These are phyloP conservation scores for Saccharomycopsis hybrid DNA, from an alignment of 1,139 yeast genomes.

Conservation along the genomic window DNA sequence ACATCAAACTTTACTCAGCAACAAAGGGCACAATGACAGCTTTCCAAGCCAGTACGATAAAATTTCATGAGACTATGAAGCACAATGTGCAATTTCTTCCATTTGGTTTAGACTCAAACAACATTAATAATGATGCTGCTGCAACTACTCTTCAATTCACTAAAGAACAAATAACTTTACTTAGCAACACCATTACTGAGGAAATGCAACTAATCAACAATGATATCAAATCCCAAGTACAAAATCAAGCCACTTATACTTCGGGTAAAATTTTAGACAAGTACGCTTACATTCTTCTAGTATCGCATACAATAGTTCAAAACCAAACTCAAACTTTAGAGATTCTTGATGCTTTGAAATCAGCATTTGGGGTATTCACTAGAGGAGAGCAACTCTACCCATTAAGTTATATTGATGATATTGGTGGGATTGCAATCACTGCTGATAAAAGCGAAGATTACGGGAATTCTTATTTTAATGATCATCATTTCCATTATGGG, in stretches of 20 bases:
- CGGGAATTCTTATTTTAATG: conserved; percentile 67
- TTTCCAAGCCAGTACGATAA: conserved; percentile 43
- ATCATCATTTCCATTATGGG: conserved; percentile 80
- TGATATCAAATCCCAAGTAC: conserved; percentile 41
- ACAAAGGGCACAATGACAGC: conserved; percentile 66
- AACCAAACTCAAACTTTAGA: conserved; percentile 44
- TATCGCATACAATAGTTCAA: conserved; percentile 51
- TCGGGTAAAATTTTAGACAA: conserved; percentile 72
- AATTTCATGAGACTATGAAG: conserved; percentile 46
- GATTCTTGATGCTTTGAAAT: conserved; percentile 45
- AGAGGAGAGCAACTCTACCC: conserved; percentile 43
- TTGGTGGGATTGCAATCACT: conserved; percentile 60
- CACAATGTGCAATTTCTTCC: conserved; percentile 54
- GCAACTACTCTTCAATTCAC: conserved; percentile 36
- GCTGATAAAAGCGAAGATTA: conserved; percentile 52
- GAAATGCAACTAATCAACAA: conserved; percentile 55
- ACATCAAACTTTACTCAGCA: conserved; percentile 47
- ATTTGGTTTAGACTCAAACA: conserved; percentile 34
- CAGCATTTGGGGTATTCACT: conserved; percentile 45
- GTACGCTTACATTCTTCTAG: conserved; percentile 63
- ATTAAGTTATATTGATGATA: conserved; percentile 56
- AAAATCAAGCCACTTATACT: conserved; percentile 48
- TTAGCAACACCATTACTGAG: conserved; percentile 11
- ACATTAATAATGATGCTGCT: conserved; percentile 22
- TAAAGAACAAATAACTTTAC: conserved; percentile 40